phyloP scores from a whole-genome alignment of 164 flowering plant genomes.

The Santalum album region DNA sequence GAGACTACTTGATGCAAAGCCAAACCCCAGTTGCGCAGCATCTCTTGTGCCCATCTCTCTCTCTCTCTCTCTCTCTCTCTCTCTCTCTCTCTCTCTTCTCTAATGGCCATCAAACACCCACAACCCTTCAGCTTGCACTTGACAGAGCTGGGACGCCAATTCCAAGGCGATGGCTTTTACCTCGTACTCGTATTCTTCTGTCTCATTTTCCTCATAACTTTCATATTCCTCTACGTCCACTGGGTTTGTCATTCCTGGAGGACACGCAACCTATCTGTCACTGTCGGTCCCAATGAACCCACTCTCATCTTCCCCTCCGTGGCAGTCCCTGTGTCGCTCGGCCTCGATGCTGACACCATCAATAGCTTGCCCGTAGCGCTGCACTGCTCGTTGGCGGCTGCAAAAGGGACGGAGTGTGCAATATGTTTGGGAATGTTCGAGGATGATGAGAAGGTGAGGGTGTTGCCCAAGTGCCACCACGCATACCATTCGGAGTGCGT shows the following conservation, averaged over 20 bases:
- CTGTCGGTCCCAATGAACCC: neutral
- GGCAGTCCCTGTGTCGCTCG: neutral
- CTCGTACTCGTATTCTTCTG: neutral
- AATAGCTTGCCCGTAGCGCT: slow-evolving; percentile 6
- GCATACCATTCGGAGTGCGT: slow-evolving; percentile 15
- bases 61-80: neutral
- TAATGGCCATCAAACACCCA: neutral
- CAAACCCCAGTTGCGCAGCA: too few species aligned
- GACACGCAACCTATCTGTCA: neutral
- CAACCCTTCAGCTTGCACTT: neutral
- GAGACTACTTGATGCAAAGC: too few species aligned
- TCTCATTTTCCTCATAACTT: neutral
- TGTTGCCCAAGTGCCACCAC: slow-evolving; percentile 15
- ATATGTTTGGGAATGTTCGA: slow-evolving; percentile 13
- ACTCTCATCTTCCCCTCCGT: neutral
- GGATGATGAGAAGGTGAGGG: slow-evolving; percentile 14
- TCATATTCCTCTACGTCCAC: neutral
- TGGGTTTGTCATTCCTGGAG: neutral
- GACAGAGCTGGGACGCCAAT: neutral
- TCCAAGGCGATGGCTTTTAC: neutral
- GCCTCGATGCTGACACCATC: slow-evolving; percentile 10
- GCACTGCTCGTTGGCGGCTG: neutral
- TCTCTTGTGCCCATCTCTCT: neutral
- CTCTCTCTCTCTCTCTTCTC: too few species aligned
- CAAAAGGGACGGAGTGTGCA: slow-evolving; percentile 7